phyloP scores from a whole-genome alignment of 441 rosid genomes.

The Sinapis alba region DNA sequence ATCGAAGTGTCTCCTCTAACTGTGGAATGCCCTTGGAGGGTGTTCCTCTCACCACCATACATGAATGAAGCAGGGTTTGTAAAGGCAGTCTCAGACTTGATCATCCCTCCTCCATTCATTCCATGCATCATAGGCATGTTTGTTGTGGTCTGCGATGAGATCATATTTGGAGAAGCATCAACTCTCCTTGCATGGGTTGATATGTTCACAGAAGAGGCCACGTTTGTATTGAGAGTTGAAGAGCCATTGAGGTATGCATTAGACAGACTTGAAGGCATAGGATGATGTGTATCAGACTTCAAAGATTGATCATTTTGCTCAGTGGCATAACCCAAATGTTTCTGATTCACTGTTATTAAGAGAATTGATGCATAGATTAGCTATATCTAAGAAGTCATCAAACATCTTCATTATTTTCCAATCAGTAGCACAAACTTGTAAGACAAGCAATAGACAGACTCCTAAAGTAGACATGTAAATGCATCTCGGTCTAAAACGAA shows the following conservation, averaged over 20 bases:
- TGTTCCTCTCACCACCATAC: constrained; percentile 72
- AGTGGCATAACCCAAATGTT: constrained; percentile 56
- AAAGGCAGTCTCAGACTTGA: constrained; percentile 82
- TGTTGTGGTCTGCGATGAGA: constrained; percentile 67
- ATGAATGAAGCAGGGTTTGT: constrained; percentile 64
- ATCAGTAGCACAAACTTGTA: background rate
- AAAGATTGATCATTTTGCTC: constrained; percentile 57
- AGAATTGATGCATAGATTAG: constrained; percentile 3
- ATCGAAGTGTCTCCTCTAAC: constrained; percentile 72
- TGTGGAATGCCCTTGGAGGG: constrained; percentile 64
- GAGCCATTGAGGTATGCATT: constrained; percentile 71
- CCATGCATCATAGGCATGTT: constrained; percentile 74
- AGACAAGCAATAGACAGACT: background rate
- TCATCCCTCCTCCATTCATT: constrained; percentile 70
- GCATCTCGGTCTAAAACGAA: constrained; percentile 9
- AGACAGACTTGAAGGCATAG: constrained; percentile 54
- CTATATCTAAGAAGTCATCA: background rate
- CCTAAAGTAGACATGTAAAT: background rate
- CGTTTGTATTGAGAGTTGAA: constrained; percentile 55
- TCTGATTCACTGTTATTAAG: constrained; percentile 62
- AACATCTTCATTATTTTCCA: background rate
- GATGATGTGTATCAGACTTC: constrained; percentile 68
- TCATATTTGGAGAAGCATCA: constrained; percentile 59
- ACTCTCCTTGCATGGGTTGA: constrained; percentile 66
- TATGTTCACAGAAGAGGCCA: constrained; percentile 65